Conservation (phyloP, 345 rosid species). For the Capsella bursapastoris region DNA sequence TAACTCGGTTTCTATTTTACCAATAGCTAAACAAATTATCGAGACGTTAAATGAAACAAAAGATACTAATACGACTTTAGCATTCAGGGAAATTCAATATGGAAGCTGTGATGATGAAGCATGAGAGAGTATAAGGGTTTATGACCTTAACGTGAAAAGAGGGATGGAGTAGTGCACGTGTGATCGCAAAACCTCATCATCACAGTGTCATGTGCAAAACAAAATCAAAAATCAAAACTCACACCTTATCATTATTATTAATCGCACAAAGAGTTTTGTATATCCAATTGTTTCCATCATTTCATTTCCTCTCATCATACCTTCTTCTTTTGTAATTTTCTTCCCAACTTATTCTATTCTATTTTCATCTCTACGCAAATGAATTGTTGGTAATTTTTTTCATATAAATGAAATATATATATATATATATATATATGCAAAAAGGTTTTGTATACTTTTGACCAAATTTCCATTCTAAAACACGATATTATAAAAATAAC, state of each 20-base stretch:
- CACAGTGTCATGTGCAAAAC: conserved; percentile 38
- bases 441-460: no score
- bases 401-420: no score
- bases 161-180: conserved; percentile 38
- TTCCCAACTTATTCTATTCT: conserved; percentile 1
- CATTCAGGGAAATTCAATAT: neutral
- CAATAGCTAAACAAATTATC: no score
- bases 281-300: conserved; percentile 30
- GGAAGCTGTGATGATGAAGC: conserved; percentile 19
- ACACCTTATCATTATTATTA: conserved; percentile 30
- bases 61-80: no score
- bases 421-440: no score
- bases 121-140: conserved; percentile 3
- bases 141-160: conserved; percentile 24
- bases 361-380: neutral
- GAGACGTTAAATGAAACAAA: no score
- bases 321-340: neutral
- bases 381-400: no score
- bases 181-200: conserved; percentile 43
- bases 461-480: no score
- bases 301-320: conserved; percentile 33
- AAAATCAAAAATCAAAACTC: conserved; percentile 15
- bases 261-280: conserved; percentile 6
- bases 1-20: no score
- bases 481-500: no score